Evolutionary conservation across 2,329 filamentous ascomycete species (phyloP).

Genomic region (Apiospora hydei): DNA sequence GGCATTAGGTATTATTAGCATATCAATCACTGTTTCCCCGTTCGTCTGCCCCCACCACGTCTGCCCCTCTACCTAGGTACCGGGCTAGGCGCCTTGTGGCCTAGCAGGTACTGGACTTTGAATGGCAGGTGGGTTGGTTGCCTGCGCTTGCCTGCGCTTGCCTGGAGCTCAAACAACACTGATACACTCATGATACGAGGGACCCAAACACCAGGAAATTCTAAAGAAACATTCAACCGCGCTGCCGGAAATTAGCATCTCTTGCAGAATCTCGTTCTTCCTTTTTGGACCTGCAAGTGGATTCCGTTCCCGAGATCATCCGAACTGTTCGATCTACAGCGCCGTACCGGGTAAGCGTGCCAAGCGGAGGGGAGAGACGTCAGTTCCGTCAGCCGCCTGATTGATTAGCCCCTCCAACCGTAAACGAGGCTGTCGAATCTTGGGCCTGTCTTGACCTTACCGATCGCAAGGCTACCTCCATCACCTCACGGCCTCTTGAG

Average conservation of each 20-base stretch:
- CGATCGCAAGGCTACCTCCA: conserved; percentile 28
- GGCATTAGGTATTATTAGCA: neutral
- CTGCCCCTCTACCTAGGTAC: neutral
- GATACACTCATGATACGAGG: conserved; percentile 23
- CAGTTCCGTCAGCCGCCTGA: neutral
- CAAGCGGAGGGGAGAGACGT: neutral
- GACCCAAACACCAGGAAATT: neutral
- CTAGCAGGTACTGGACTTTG: neutral
- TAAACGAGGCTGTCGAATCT: conserved; percentile 25
- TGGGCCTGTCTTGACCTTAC: conserved; percentile 24
- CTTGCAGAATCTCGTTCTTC: neutral
- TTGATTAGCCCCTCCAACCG: neutral
- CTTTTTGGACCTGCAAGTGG: neutral
- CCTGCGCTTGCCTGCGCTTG: conserved; percentile 19
- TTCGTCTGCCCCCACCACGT: neutral
- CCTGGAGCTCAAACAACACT: conserved; percentile 23
- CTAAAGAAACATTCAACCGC: conserved; percentile 13
- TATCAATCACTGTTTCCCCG: conserved; percentile 5
- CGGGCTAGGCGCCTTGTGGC: neutral
- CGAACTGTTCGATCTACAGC: conserved; percentile 4
- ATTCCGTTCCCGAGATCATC: conserved; percentile 12
- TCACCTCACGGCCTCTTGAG: conserved; percentile 21
- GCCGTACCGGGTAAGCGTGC: conserved; percentile 9
- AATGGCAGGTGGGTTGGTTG: neutral
- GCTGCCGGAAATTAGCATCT: neutral